Conservation (phyloP, 805 yeast genomes). For the Metschnikowia arizonensis region DNA sequence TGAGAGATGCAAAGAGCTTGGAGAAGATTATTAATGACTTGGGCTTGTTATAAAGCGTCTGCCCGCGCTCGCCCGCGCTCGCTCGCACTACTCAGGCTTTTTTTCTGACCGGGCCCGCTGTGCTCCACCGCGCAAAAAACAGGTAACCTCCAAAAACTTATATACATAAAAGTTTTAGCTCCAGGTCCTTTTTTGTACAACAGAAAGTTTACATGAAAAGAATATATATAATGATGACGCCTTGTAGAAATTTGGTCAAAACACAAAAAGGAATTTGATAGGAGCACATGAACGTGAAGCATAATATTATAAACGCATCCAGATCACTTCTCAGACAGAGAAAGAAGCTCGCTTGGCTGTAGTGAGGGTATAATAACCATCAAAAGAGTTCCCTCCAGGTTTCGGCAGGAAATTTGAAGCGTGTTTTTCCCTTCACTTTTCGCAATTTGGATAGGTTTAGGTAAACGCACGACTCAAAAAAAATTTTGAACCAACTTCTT, state of each 20-base stretch:
- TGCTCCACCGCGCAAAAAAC: neutral
- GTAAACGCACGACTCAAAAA: neutral
- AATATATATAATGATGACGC: too few relatives aligned
- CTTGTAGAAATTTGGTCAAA: too few relatives aligned
- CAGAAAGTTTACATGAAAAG: too few relatives aligned
- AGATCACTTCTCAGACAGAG: too few relatives aligned
- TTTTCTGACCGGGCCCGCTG: neutral
- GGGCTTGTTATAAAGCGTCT: neutral
- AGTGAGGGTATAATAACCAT: neutral
- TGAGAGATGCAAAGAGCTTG: slow-evolving; percentile 1
- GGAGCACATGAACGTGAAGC: too few relatives aligned
- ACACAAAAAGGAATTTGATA: too few relatives aligned
- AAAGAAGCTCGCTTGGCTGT: neutral
- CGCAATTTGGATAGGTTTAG: neutral
- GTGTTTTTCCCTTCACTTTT: neutral
- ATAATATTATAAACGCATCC: too few relatives aligned
- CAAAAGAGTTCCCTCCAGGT: neutral
- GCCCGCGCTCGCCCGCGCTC: slow-evolving; percentile 8
- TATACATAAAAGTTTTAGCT: too few relatives aligned
- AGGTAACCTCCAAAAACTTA: too few relatives aligned
- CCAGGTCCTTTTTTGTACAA: too few relatives aligned
- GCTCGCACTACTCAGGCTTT: slow-evolving; percentile 4
- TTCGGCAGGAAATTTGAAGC: neutral
- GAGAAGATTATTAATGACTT: neutral
- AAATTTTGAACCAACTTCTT: neutral